Evolutionary conservation across 768 basidiomycete genomes (phyloP).

Genomic region (Russula dissimulans): DNA sequence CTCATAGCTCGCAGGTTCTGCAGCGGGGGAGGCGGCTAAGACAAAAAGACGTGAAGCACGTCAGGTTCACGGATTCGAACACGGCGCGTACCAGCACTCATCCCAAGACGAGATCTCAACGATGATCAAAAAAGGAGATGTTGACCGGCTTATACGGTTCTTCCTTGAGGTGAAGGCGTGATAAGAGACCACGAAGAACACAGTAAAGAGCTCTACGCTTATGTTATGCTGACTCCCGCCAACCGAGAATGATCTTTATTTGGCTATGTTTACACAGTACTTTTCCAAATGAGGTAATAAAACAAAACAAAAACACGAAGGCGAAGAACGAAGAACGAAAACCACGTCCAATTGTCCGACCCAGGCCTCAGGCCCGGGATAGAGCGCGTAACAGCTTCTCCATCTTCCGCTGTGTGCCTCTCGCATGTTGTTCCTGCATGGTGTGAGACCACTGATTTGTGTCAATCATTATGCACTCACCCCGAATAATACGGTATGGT

Average conservation of each 20-base stretch:
- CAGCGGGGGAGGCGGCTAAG: conserved; percentile 17
- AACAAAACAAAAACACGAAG: too few species aligned
- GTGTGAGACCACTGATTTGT: not conserved
- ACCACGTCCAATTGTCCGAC: too few species aligned
- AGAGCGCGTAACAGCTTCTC: conserved; percentile 32
- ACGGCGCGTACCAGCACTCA: conserved; percentile 21
- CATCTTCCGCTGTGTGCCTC: conserved; percentile 43
- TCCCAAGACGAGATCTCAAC: conserved; percentile 11
- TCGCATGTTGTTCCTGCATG: conserved; percentile 40
- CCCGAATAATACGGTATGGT: conserved; percentile 72
- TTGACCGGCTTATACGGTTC: not conserved
- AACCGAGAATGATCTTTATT: not conserved
- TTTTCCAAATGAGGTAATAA: not conserved
- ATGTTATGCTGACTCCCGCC: too few species aligned
- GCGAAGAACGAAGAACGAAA: too few species aligned
- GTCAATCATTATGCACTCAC: conserved; percentile 34
- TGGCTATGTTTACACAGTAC: conserved; percentile 4
- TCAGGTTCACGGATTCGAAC: conserved; percentile 4
- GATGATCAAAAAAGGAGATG: conserved; percentile 16
- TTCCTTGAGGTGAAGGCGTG: not conserved
- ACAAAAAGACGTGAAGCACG: conserved; percentile 12
- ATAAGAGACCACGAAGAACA: not conserved
- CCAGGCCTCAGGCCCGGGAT: conserved; percentile 1
- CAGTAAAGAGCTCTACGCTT: not conserved
- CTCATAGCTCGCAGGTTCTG: conserved; percentile 34